A percentile compares a stretch with the other conserved stretches of the same genome.
Conservation (phyloP, 495 filamentous ascomycete genomes). For the Tuber melanosporum region DNA sequence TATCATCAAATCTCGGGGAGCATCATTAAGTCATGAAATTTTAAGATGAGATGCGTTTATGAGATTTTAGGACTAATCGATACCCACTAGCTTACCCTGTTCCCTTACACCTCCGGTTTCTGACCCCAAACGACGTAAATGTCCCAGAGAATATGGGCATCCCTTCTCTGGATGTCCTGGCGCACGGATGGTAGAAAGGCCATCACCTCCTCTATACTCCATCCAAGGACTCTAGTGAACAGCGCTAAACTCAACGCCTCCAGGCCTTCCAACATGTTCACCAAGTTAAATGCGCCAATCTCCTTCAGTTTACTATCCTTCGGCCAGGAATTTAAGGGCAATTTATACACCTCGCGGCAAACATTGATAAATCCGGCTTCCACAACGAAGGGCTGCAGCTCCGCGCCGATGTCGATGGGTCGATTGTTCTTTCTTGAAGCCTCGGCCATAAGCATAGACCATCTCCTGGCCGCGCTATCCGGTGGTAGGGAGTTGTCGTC, state of each 20-base stretch:
- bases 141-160: background rate
- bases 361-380: conserved; percentile 20
- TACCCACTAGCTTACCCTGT: background rate
- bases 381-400: conserved; percentile 16
- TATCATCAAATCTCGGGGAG: background rate
- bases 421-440: conserved; percentile 20
- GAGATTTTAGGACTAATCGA: background rate
- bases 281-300: conserved; percentile 23
- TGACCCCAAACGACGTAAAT: background rate
- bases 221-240: conserved; percentile 26
- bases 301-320: conserved; percentile 29
- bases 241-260: conserved; percentile 28
- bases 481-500: conserved; percentile 26
- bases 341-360: conserved; percentile 18
- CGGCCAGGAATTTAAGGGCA: conserved; percentile 31
- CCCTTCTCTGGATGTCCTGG: background rate
- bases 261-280: conserved; percentile 23
- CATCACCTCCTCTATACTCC: conserved; percentile 18
- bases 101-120: background rate
- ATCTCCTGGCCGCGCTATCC: conserved; percentile 10
- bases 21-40: background rate
- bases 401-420: conserved; percentile 11
- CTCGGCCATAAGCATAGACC: conserved; percentile 22
- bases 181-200: background rate
- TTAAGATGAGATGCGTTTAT: background rate